These are phyloP conservation scores for Nissolia schottii DNA, from an alignment of 306 rosid species.

Conservation along the genomic window DNA sequence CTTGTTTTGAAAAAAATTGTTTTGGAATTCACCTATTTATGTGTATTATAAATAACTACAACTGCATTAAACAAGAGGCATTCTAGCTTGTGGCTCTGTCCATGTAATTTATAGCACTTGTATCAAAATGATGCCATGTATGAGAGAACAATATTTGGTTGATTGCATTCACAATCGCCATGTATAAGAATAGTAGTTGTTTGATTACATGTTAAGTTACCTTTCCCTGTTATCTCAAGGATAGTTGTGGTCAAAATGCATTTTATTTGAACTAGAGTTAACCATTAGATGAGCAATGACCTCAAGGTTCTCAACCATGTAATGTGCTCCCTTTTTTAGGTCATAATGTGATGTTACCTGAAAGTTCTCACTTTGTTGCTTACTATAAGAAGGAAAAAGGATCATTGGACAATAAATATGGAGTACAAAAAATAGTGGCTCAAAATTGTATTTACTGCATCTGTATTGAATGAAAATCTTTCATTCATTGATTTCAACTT, in stretches of 20 bases:
- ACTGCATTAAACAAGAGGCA: neutral
- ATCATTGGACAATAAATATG: too few species aligned
- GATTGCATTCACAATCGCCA: neutral
- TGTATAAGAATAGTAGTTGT: neutral
- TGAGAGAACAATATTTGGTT: slow-evolving; percentile 22
- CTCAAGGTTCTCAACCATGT: neutral
- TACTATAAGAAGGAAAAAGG: too few species aligned
- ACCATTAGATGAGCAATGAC: neutral
- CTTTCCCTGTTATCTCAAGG: neutral
- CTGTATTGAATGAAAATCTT: too few species aligned
- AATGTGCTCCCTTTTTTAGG: neutral
- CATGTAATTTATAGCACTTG: slow-evolving; percentile 26
- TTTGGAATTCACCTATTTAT: slow-evolving; percentile 17
- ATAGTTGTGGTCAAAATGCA: neutral
- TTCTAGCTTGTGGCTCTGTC: slow-evolving; percentile 14
- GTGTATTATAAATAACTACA: slow-evolving; percentile 31
- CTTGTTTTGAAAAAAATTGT: neutral
- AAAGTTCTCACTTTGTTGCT: neutral
- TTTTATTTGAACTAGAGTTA: neutral
- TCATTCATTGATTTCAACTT: too few species aligned
- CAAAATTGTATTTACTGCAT: too few species aligned
- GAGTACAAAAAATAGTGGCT: neutral
- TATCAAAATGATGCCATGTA: slow-evolving; percentile 12
- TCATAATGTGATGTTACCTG: neutral
- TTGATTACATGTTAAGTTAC: slow-evolving; percentile 6